These are phyloP conservation scores for Pseudocercospora pini-densiflorae DNA, from an alignment of 2,329 filamentous ascomycete species.

Conservation along the genomic window DNA sequence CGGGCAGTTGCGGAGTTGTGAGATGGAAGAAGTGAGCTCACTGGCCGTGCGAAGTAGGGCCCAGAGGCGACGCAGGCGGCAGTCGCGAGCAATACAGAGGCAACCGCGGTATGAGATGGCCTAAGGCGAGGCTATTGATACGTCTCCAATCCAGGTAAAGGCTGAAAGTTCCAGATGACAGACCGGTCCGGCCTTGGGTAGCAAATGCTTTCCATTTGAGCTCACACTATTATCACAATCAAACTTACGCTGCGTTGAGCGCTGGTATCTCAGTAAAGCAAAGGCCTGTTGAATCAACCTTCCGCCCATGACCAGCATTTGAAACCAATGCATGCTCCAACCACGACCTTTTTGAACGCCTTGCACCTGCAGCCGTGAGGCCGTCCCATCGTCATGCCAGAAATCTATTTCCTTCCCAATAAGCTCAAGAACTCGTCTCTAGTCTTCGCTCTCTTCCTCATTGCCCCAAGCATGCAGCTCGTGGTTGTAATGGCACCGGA, in stretches of 20 bases:
- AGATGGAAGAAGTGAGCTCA: background rate
- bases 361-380: background rate
- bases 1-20: background rate
- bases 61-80: background rate
- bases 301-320: constrained; percentile 16
- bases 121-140: background rate
- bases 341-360: constrained; percentile 8
- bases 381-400: background rate
- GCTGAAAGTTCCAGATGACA: background rate
- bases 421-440: constrained; percentile 94
- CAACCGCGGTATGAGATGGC: background rate
- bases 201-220: background rate
- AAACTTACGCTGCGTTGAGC: constrained; percentile 42
- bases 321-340: constrained; percentile 10
- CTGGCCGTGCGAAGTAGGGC: background rate
- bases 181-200: background rate
- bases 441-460: constrained; percentile 90
- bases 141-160: background rate
- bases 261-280: constrained; percentile 37
- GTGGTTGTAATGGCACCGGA: constrained; percentile 85
- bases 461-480: constrained; percentile 96
- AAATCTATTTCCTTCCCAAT: constrained; percentile 33
- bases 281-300: constrained; percentile 40
- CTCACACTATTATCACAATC: constrained; percentile 8
- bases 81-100: background rate